Evolutionary conservation across 2,329 filamentous ascomycete genomes (phyloP), one percentile per base, ranked within the genome.

Genomic region (Phialophora macrospora): DNA sequence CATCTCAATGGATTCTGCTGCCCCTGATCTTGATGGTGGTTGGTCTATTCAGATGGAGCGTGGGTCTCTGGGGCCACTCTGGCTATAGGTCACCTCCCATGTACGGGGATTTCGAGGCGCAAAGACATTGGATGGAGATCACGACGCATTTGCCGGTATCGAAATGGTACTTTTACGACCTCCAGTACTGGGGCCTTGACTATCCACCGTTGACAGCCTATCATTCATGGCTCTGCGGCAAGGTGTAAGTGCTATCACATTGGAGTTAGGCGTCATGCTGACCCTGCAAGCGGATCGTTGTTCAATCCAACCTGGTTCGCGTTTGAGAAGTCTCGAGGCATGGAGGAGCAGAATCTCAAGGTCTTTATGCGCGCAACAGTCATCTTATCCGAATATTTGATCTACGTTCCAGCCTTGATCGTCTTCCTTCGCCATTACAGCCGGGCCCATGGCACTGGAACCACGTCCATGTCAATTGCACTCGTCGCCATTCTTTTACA

Each of bases 91-190:
- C 86, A 66, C 93, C 93, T 41, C 95, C 95, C 5, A 93, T 97
- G 88, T 91, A 93, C 75, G 95, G 95, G 71, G 95, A 99, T 78
- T 99, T 97, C 79, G 95, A 99, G 81, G 95, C 96, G 3, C 95
- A 99, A 78, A 84, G 95, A 73, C 95, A 99, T 78, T 99, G 95
- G 95, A 97, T 99, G 93, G 95, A 99, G 75, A 83, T 99, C 70
- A 97, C 95, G 1, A 91, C 87, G 8, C 87, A 97, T 66, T 83
- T 99, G 1, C 95, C 95, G 14, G 84, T 96, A 44, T 95, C 92
- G 11, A 90, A 95, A 77, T 99, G 96, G 95, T 99, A 99, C 78
- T 97, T 96, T 75, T 92, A 99, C 77, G 93, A 99, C 76, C 82
- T 98, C 52, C 85, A 94, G 74, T 99, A 94, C 89, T 99, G 95